phyloP scores from a whole-genome alignment of 768 basidiomycete species.

The Hebeloma cylindrosporum region DNA sequence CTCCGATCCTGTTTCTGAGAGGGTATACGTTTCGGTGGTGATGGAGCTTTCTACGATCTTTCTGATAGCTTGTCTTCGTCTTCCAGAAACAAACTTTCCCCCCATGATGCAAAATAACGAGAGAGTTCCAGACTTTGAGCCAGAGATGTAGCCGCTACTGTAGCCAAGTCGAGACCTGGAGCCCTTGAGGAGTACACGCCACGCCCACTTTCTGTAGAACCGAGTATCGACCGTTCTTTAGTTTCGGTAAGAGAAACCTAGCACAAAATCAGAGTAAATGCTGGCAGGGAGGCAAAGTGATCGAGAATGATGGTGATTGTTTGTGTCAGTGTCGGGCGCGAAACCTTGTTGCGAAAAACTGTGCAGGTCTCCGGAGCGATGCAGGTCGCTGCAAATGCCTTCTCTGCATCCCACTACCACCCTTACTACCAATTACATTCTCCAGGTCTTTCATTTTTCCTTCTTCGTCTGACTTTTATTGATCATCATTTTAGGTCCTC shows the following conservation, averaged over 20 bases:
- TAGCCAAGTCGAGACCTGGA: no score
- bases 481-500: slow-evolving; percentile 27
- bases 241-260: background rate
- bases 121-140: no score
- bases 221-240: no score
- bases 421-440: slow-evolving; percentile 19
- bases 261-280: background rate
- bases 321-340: slow-evolving; percentile 22
- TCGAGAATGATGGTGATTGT: slow-evolving; percentile 6
- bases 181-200: no score
- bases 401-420: slow-evolving; percentile 31
- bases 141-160: no score
- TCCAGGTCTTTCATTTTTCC: slow-evolving; percentile 21
- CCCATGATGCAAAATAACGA: no score
- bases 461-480: slow-evolving; percentile 10
- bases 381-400: slow-evolving; percentile 48
- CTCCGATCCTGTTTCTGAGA: no score
- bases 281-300: background rate
- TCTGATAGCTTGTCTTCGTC: no score
- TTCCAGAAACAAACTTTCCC: no score
- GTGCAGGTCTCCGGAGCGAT: slow-evolving; percentile 68
- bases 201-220: no score
- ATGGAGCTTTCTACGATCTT: no score
- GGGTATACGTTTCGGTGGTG: no score
- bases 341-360: slow-evolving; percentile 74